Evolutionary conservation across 208 protist genomes (phyloP).

Genomic region (Trypanosoma scelopori): DNA sequence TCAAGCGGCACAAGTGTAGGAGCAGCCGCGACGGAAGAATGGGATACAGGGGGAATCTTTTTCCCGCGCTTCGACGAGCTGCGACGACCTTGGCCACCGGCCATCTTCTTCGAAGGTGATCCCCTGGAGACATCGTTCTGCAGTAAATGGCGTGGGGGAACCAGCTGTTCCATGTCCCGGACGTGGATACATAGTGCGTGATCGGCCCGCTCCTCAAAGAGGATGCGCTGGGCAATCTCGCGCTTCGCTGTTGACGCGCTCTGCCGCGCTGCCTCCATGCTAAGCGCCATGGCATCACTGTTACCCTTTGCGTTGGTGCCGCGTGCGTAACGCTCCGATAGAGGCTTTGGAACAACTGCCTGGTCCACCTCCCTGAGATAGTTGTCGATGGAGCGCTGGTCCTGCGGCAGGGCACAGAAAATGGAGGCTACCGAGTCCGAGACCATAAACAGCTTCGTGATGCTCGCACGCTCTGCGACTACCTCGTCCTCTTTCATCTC

Average conservation of each 20-base stretch:
- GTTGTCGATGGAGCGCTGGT: constrained; percentile 38
- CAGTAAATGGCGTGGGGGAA: constrained; percentile 64
- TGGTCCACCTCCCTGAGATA: constrained; percentile 66
- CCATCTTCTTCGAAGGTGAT: background rate
- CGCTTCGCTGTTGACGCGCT: constrained; percentile 5
- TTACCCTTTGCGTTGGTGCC: background rate
- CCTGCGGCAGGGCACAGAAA: constrained; percentile 55
- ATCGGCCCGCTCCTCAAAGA: constrained; percentile 66
- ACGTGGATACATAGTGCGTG: constrained; percentile 78
- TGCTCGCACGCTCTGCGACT: constrained; percentile 63
- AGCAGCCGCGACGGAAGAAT: no score
- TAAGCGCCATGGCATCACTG: background rate
- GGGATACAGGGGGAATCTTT: background rate
- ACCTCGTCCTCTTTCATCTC: constrained; percentile 44
- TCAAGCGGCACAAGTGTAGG: constrained; percentile 42
- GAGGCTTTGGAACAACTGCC: constrained; percentile 20
- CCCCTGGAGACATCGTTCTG: background rate
- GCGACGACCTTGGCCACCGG: background rate
- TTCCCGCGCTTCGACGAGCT: background rate
- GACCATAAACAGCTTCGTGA: constrained; percentile 86
- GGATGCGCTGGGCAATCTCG: constrained; percentile 50
- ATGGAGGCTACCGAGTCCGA: constrained; percentile 72
- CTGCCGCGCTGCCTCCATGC: background rate
- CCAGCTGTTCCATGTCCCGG: constrained; percentile 78
- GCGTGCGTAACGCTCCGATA: background rate